Evolutionary conservation across 371 early-diverging fungal genomes (phyloP).

Genomic region (Apophysomyces variabilis): DNA sequence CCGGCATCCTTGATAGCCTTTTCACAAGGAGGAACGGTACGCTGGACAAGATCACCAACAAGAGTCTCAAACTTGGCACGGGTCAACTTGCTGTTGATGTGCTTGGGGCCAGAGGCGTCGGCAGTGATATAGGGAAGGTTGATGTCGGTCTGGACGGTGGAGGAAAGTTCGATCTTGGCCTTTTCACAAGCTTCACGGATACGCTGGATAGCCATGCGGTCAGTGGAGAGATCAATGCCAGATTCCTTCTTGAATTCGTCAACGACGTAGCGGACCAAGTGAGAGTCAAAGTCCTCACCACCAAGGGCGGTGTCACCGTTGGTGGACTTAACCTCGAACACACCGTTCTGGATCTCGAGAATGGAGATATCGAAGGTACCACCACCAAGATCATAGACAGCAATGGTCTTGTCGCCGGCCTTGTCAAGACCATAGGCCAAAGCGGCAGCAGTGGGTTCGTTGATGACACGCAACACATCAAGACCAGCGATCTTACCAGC

Average conservation of each 20-base stretch:
- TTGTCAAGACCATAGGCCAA: slow-evolving; percentile 98
- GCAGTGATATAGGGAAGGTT: slow-evolving; percentile 96
- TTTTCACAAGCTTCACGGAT: slow-evolving; percentile 98
- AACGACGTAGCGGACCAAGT: slow-evolving; percentile 81
- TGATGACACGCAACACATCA: slow-evolving; percentile 97
- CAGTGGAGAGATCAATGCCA: slow-evolving; percentile 72
- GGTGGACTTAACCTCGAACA: slow-evolving; percentile 98
- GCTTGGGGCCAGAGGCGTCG: slow-evolving; percentile 93
- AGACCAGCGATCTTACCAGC: slow-evolving; percentile 97
- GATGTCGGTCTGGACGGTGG: slow-evolving; percentile 92
- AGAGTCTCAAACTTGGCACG: slow-evolving; percentile 92
- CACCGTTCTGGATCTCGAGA: slow-evolving; percentile 96
- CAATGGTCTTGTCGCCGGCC: slow-evolving; percentile 88
- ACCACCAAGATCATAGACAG: slow-evolving; percentile 99
- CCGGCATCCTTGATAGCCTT: slow-evolving; percentile 97
- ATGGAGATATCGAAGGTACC: slow-evolving; percentile 99
- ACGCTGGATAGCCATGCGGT: slow-evolving; percentile 94
- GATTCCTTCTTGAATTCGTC: slow-evolving; percentile 87
- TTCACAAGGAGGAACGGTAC: slow-evolving; percentile 94
- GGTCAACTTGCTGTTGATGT: slow-evolving; percentile 92
- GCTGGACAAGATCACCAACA: slow-evolving; percentile 80
- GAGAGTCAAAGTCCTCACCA: slow-evolving; percentile 99
- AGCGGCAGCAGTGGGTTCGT: slow-evolving; percentile 99
- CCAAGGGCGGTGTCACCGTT: slow-evolving; percentile 98
- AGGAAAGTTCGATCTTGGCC: slow-evolving; percentile 98